These are phyloP conservation scores for Ogataea neopini DNA, from an alignment of 805 yeast genomes.

Conservation along the genomic window DNA sequence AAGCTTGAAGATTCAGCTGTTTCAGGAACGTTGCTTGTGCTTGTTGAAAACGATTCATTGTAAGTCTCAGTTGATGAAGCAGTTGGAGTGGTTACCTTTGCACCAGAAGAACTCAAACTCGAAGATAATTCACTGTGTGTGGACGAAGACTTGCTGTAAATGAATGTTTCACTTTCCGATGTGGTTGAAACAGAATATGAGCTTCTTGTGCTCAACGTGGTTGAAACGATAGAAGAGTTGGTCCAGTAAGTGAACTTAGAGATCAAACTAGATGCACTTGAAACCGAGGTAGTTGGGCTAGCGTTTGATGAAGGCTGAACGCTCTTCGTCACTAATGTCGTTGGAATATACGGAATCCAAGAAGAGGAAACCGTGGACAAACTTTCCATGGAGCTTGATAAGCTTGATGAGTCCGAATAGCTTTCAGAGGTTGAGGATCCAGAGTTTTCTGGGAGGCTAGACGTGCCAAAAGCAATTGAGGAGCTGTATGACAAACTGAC, in stretches of 20 bases:
- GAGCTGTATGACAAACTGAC: not conserved
- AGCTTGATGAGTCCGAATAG: not conserved
- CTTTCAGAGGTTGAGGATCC: not conserved
- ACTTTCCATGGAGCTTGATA: not conserved
- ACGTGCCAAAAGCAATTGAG: not conserved
- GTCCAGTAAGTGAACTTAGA: not conserved
- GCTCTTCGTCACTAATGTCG: not conserved
- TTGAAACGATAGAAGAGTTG: not conserved
- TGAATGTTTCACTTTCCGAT: not conserved
- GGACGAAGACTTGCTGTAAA: not conserved
- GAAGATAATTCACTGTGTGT: no score
- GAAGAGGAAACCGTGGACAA: not conserved
- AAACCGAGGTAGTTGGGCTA: not conserved
- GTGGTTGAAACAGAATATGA: not conserved
- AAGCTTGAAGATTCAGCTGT: not conserved
- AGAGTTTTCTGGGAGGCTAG: not conserved
- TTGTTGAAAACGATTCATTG: not conserved
- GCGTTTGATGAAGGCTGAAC: not conserved
- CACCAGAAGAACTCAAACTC: no score
- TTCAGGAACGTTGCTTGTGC: not conserved
- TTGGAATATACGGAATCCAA: no score
- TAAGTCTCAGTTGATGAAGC: not conserved
- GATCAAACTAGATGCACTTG: not conserved
- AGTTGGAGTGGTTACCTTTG: not conserved
- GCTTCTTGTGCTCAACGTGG: not conserved